Evolutionary conservation across 2,329 filamentous ascomycete genomes (phyloP).

Genomic region (Myriosclerotinia duriaeana): DNA sequence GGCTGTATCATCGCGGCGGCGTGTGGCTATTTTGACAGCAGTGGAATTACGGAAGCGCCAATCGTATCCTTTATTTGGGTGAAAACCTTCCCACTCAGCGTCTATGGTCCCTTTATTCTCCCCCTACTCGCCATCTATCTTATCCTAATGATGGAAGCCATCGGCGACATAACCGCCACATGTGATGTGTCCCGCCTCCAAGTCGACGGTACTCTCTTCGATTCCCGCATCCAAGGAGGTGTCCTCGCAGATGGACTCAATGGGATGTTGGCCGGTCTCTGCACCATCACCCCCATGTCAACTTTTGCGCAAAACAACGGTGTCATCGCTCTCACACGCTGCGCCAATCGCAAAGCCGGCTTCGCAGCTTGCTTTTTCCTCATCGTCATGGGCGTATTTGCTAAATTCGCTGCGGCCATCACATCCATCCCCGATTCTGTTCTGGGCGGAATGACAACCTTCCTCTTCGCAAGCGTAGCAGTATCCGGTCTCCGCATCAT

Average conservation of each 20-base stretch:
- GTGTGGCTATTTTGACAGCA: conserved; percentile 73
- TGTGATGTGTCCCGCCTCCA: conserved; percentile 77
- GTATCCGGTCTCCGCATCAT: conserved; percentile 78
- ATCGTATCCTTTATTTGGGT: conserved; percentile 76
- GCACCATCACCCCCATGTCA: conserved; percentile 77
- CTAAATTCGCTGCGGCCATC: conserved; percentile 78
- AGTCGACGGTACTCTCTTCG: conserved; percentile 69
- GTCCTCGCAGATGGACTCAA: conserved; percentile 76
- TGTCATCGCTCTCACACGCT: conserved; percentile 77
- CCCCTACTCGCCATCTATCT: conserved; percentile 69
- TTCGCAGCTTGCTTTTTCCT: conserved; percentile 77
- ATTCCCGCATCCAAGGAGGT: conserved; percentile 76
- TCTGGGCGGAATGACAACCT: conserved; percentile 73
- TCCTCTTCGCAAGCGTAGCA: conserved; percentile 74
- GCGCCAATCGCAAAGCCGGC: conserved; percentile 77
- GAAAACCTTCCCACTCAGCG: conserved; percentile 68
- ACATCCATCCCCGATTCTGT: conserved; percentile 70
- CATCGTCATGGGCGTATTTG: conserved; percentile 76
- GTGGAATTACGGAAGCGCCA: conserved; percentile 69
- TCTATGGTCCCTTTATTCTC: conserved; percentile 73
- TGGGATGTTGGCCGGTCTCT: conserved; percentile 71
- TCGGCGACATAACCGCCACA: conserved; percentile 77
- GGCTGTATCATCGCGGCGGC: conserved; percentile 79
- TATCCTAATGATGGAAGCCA: conserved; percentile 75
- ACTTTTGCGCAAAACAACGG: conserved; percentile 85